Conservation (phyloP, 176 grass and related monocot genomes). For the Cenchrus americanus region DNA sequence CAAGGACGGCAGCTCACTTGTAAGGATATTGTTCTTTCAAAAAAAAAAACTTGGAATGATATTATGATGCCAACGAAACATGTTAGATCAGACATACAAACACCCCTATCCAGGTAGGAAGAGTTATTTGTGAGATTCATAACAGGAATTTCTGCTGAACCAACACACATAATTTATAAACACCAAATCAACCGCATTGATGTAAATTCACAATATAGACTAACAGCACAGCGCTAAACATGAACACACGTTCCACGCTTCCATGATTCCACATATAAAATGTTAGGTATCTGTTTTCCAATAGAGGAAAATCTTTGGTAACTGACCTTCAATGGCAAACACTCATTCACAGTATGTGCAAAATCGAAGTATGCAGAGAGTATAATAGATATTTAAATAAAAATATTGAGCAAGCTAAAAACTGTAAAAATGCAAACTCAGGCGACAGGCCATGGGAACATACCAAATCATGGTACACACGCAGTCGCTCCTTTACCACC, state of each 20-base stretch:
- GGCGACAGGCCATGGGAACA: constrained; percentile 3
- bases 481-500: constrained; percentile 84
- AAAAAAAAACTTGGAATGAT: background rate
- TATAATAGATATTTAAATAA: background rate
- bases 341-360: background rate
- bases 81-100: too few relatives aligned
- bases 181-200: background rate
- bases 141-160: background rate
- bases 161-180: background rate
- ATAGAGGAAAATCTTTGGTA: background rate
- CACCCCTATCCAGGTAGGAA: too few relatives aligned
- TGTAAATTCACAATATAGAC: background rate
- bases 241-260: background rate
- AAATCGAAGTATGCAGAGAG: background rate
- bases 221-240: background rate
- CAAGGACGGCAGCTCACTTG: background rate
- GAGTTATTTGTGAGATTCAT: background rate
- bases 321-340: background rate
- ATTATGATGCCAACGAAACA: background rate
- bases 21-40: background rate
- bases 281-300: background rate
- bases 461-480: constrained; percentile 87
- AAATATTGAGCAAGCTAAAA: background rate
- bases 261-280: background rate
- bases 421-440: background rate